These are phyloP conservation scores for Alternaria brassicae DNA, from an alignment of 2,329 filamentous ascomycete species.

Conservation along the genomic window DNA sequence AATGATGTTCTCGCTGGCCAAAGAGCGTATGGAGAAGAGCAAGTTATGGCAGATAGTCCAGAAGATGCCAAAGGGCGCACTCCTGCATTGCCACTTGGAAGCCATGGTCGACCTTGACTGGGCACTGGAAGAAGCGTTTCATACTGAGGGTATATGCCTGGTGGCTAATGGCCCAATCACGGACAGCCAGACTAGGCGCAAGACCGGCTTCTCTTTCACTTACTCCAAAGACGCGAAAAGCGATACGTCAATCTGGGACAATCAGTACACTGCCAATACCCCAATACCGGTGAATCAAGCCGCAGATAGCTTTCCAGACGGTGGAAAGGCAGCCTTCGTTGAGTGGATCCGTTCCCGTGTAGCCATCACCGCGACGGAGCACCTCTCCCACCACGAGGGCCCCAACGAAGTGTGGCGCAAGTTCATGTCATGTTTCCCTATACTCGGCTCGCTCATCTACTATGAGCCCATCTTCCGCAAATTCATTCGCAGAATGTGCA, in stretches of 20 bases:
- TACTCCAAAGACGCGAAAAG: slow-evolving; percentile 52
- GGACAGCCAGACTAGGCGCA: slow-evolving; percentile 61
- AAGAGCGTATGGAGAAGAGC: slow-evolving; percentile 83
- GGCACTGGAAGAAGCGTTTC: slow-evolving; percentile 74
- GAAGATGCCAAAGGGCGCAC: slow-evolving; percentile 85
- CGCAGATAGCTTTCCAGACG: slow-evolving; percentile 76
- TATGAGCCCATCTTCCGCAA: slow-evolving; percentile 89
- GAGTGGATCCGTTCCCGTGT: slow-evolving; percentile 78
- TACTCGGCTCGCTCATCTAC: slow-evolving; percentile 77
- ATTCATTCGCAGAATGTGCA: slow-evolving; percentile 76
- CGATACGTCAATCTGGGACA: slow-evolving; percentile 68
- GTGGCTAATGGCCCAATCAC: slow-evolving; percentile 64
- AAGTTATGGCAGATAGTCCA: slow-evolving; percentile 85
- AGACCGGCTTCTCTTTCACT: slow-evolving; percentile 66
- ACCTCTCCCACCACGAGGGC: slow-evolving; percentile 80
- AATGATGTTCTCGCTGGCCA: slow-evolving; percentile 92
- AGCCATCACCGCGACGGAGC: slow-evolving; percentile 74
- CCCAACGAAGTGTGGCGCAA: slow-evolving; percentile 85
- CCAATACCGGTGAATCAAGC: slow-evolving; percentile 67
- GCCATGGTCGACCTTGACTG: slow-evolving; percentile 90
- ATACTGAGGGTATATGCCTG: slow-evolving; percentile 77
- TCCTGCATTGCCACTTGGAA: slow-evolving; percentile 87
- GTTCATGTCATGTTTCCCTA: slow-evolving; percentile 76
- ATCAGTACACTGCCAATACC: slow-evolving; percentile 65
- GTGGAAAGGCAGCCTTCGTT: slow-evolving; percentile 74